Evolutionary conservation across 2,329 filamentous ascomycete genomes (phyloP), one percentile per base, ranked within the genome.

Genomic region (Venturia nashicola): DNA sequence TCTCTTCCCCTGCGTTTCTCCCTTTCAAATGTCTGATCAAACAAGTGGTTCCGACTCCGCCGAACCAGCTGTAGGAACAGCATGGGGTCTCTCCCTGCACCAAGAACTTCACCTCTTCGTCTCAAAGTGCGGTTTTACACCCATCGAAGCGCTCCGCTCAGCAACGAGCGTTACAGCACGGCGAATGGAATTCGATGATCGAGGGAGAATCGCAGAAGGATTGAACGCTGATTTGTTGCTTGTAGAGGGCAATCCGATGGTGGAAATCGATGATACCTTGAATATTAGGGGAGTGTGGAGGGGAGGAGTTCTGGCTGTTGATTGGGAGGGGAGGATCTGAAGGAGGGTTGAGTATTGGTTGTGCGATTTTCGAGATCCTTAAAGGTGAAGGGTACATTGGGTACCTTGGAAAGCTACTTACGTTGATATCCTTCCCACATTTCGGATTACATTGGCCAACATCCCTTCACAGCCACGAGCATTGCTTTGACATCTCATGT

Each of bases 271-370:
- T 64, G 68, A 70, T 54, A 77, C 74, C 3, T 65, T 78, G 63
- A 73, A 78, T 63, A 69, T 79, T 27, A 70, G 74, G n/a, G 76
- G 73, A 0, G 76, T 79, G 0, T 79, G 77, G 77, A 70, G 75
- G n/a, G 71, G 74, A 39, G 76, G 77, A 0, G 68, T 63, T 5
- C 32, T 71, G n/a, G 72, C 71, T 32, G 69, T 67, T 62, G 66
- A 66, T 11, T 71, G 74, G 67, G 65, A 66, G 34, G 63, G 46
- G 1, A 51, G 9, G 12, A 23, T 51, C 23, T 48, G 7, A n/a
- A 11, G n/a, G 44, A 7, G 6, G 36, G 36, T 42, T 16, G 40
- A 42, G 40, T 16, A 12, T 9, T 42, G 40, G 5, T 1, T 42
- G 14, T 42, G 40, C 40, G 14, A 12, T 42, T 42, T 42, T 12